Base-by-base conservation (phyloP, 306 rosid genomes). In the Ormosia emarginata region DNA sequence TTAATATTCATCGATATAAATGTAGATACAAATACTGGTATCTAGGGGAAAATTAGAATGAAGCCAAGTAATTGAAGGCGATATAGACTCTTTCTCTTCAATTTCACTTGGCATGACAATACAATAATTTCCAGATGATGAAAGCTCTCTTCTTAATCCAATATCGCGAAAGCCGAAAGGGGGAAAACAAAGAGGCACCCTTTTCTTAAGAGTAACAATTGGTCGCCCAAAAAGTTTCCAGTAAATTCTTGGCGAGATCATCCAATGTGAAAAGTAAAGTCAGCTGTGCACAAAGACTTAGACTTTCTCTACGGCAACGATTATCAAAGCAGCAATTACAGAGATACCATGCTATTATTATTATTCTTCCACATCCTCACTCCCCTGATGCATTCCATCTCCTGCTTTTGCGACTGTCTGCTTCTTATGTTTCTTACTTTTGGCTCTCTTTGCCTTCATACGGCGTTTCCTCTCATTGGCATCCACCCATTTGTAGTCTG, bases 401-500 rank as follows among this genome's bases (percentile, higher is more conserved):
- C 87, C 90, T 43, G 88, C 82, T 89, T 86, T 94, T 33, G 91
- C 64, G 5, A 75, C 85, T 1, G 91, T 75, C 58, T 85, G 94
- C 85, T 89, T 93, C 90, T 86, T 91, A 57, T 92, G 90, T 85
- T 89, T 96, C 89, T 79, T 93, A 90, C 74, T 90, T 87, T 85
- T 93, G 70, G 97, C 99, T 87, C 90, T 93, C 91, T 96, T 96
- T 41, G 94, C 97, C 83, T 94, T 96, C 89, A 90, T 77, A 3
- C 99, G 91, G 71, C 97, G 97, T 85, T 96, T 96, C 89, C 88
- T 93, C 97, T 96, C 98, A 30, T 87, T 96, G 44, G 93, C 97
- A 84, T 96, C 98, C 29, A 93, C 97, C 99, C 99, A 96, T 67
- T 92, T 89, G 81, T 96, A 96, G 78, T 96, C 97, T 9, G 90